These are phyloP conservation scores for Glomus cerebriforme DNA, from an alignment of 192 early-diverging fungal species.

Conservation along the genomic window DNA sequence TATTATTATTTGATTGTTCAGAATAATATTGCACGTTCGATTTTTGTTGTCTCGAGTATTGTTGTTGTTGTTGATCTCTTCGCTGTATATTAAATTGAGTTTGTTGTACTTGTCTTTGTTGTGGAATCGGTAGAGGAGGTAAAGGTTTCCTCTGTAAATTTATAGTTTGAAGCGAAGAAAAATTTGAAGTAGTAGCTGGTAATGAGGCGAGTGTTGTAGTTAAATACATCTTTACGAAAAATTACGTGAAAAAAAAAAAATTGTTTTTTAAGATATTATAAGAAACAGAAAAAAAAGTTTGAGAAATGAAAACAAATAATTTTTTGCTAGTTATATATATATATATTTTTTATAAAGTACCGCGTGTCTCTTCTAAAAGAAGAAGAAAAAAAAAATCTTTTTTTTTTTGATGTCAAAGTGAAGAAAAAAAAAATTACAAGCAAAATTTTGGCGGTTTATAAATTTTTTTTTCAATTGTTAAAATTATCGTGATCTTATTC, in stretches of 20 bases:
- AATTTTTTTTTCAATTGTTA: neutral
- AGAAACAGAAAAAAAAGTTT: too few species aligned
- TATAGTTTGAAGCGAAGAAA: constrained; percentile 12
- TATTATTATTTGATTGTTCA: neutral
- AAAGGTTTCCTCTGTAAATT: constrained; percentile 23
- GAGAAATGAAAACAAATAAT: too few species aligned
- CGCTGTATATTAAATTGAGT: neutral
- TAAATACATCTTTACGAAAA: neutral
- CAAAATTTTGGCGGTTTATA: neutral
- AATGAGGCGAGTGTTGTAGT: neutral
- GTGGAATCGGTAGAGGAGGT: neutral
- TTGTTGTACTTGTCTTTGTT: neutral
- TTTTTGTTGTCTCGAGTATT: neutral
- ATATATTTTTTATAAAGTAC: neutral
- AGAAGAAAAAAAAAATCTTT: neutral
- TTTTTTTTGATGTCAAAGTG: neutral
- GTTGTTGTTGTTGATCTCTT: neutral
- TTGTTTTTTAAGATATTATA: too few species aligned
- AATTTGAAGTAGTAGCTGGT: neutral
- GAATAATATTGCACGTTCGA: neutral
- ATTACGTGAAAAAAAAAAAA: neutral
- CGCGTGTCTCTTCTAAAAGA: neutral
- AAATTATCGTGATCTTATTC: neutral
- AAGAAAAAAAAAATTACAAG: neutral
- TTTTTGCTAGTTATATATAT: too few species aligned